phyloP scores from a whole-genome alignment of 1,139 yeast species.

The Candida sanyaensis region DNA sequence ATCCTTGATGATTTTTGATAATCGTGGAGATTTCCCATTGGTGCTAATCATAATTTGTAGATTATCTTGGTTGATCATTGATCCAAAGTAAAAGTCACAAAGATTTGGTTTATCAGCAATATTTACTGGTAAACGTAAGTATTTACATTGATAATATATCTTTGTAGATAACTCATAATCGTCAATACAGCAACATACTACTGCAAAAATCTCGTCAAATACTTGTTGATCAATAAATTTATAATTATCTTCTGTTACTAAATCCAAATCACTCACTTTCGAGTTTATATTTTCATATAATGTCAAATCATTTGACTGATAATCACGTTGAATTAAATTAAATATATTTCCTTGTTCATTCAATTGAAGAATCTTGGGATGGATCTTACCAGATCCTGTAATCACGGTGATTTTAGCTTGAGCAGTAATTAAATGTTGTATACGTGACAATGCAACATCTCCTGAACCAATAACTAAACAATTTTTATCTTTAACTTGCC shows the following conservation, averaged over 20 bases:
- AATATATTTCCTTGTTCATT: constrained; percentile 43
- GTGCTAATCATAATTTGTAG: constrained; percentile 83
- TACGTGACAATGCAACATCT: constrained; percentile 75
- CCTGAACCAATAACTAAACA: constrained; percentile 82
- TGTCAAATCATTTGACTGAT: constrained; percentile 44
- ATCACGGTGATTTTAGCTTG: constrained; percentile 71
- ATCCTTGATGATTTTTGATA: constrained; percentile 67
- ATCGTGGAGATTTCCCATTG: constrained; percentile 79
- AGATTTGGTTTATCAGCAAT: constrained; percentile 82
- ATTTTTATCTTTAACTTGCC: constrained; percentile 67
- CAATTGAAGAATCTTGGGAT: constrained; percentile 44
- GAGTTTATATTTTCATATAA: constrained; percentile 42
- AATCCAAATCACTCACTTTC: constrained; percentile 18
- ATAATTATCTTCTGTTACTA: constrained; percentile 29
- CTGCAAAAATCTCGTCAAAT: constrained; percentile 48
- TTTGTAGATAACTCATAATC: constrained; percentile 61
- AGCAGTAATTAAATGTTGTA: constrained; percentile 66
- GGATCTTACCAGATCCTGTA: constrained; percentile 46
- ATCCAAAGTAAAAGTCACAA: constrained; percentile 87
- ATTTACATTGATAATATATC: constrained; percentile 63
- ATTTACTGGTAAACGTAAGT: constrained; percentile 63
- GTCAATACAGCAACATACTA: constrained; percentile 77
- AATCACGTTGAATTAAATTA: constrained; percentile 41
- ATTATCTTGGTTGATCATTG: constrained; percentile 75
- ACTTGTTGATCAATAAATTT: constrained; percentile 34